Evolutionary conservation across 2,329 filamentous ascomycete genomes (phyloP).

Genomic region (Xylariaceae sp.): DNA sequence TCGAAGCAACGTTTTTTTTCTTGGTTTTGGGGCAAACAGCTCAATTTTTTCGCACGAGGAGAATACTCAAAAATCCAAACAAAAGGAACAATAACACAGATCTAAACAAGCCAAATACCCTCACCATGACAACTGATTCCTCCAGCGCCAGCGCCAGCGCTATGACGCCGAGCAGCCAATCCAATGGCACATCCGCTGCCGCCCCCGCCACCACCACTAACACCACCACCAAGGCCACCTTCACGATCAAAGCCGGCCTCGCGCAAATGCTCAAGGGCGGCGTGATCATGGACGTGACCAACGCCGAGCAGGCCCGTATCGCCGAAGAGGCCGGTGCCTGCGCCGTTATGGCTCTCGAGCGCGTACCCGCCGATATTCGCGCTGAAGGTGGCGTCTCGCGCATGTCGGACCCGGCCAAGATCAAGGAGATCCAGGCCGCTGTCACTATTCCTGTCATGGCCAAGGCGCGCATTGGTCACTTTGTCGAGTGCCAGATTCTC

Average conservation of each 20-base stretch:
- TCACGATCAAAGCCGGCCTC: constrained; percentile 89
- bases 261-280: constrained; percentile 98
- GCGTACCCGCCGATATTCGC: constrained; percentile 93
- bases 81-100: background rate
- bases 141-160: constrained; percentile 6
- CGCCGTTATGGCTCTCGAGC: constrained; percentile 97
- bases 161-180: constrained; percentile 17
- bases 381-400: constrained; percentile 86
- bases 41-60: no score
- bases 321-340: constrained; percentile 94
- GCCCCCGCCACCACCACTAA: constrained; percentile 32
- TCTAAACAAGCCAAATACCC: background rate
- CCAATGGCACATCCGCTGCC: constrained; percentile 16
- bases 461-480: constrained; percentile 95
- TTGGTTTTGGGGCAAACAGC: no score
- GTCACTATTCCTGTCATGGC: constrained; percentile 99
- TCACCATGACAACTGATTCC: constrained; percentile 16
- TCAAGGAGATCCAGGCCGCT: constrained; percentile 88
- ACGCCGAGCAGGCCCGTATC: constrained; percentile 89
- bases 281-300: constrained; percentile 98
- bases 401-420: constrained; percentile 94
- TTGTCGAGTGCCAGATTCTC: constrained; percentile 97
- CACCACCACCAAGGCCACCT: constrained; percentile 43
- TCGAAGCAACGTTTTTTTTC: no score
- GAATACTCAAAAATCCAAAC: background rate